Percentiles rank a stretch among this genome's conserved stretches.
These are phyloP conservation scores for Naganishia vaughanmartiniae DNA, from an alignment of 768 basidiomycete genomes.

Conservation along the genomic window DNA sequence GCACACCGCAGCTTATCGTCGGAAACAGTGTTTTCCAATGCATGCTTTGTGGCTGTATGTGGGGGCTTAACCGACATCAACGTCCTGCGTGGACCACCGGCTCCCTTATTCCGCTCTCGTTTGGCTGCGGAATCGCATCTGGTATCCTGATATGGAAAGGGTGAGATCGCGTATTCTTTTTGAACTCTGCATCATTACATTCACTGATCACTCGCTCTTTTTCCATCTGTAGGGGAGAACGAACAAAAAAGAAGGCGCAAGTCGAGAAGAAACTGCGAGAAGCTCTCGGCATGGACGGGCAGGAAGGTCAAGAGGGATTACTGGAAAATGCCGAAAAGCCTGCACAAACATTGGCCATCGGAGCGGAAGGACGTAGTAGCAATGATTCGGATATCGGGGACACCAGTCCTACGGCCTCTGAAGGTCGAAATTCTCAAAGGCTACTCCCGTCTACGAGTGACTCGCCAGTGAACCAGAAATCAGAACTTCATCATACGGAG, in stretches of 20 bases:
- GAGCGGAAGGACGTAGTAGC: neutral
- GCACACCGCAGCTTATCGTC: conserved; percentile 57
- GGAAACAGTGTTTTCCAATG: conserved; percentile 80
- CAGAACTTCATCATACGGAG: neutral
- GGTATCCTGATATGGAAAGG: conserved; percentile 73
- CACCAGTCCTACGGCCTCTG: neutral
- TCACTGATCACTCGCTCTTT: neutral
- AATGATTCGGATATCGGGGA: neutral
- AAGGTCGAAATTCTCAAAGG: conserved; percentile 8
- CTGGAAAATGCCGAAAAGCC: conserved; percentile 2
- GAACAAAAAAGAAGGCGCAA: conserved; percentile 44
- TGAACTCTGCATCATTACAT: neutral
- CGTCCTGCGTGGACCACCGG: conserved; percentile 56
- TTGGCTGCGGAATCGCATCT: conserved; percentile 71
- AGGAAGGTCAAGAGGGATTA: conserved; percentile 3
- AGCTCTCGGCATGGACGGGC: conserved; percentile 40
- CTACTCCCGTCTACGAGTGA: neutral
- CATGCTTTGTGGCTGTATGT: conserved; percentile 73
- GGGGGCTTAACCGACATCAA: conserved; percentile 60
- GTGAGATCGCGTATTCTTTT: conserved; percentile 7
- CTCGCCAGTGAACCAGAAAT: neutral
- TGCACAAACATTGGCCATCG: neutral
- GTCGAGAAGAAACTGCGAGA: conserved; percentile 45
- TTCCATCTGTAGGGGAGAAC: conserved; percentile 25
- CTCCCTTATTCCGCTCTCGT: conserved; percentile 67